A percentile compares a stretch with the other conserved stretches of the same genome.
Evolutionary conservation across 2,329 filamentous ascomycete species (phyloP).

Genomic region (Scytalidium sp.): DNA sequence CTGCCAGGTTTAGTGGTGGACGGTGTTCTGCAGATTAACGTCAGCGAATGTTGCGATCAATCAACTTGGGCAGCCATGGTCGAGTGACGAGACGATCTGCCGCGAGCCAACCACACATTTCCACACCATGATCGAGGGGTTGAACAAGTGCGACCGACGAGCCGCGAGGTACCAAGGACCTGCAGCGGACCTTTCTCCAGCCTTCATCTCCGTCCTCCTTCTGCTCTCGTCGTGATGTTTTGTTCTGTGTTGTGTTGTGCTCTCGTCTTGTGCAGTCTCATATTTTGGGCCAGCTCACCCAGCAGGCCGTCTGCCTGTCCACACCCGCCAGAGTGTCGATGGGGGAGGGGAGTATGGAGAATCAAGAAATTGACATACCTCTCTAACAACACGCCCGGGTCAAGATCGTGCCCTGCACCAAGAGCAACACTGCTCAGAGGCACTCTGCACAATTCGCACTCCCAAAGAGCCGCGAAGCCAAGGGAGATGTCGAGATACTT

Average conservation of each 20-base stretch:
- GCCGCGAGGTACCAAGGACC: no score
- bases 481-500: slow-evolving; percentile 3
- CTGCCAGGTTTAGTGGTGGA: not conserved
- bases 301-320: no score
- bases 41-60: no score
- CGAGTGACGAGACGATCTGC: no score
- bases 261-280: no score
- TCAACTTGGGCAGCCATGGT: not conserved
- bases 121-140: no score
- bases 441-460: slow-evolving; percentile 12
- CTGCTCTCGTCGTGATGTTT: slow-evolving; percentile 1
- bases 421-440: slow-evolving; percentile 19
- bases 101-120: not conserved
- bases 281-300: no score
- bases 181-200: no score
- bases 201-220: not conserved
- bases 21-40: not conserved
- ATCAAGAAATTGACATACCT: slow-evolving; percentile 20
- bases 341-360: slow-evolving; percentile 7
- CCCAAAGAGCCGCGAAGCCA: slow-evolving; percentile 3
- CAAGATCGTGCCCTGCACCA: slow-evolving; percentile 17
- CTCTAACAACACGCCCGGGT: slow-evolving; percentile 10
- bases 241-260: no score
- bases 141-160: no score
- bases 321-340: no score